Conservation (phyloP, 768 basidiomycete genomes). For the Psilocybe subaeruginosa region DNA sequence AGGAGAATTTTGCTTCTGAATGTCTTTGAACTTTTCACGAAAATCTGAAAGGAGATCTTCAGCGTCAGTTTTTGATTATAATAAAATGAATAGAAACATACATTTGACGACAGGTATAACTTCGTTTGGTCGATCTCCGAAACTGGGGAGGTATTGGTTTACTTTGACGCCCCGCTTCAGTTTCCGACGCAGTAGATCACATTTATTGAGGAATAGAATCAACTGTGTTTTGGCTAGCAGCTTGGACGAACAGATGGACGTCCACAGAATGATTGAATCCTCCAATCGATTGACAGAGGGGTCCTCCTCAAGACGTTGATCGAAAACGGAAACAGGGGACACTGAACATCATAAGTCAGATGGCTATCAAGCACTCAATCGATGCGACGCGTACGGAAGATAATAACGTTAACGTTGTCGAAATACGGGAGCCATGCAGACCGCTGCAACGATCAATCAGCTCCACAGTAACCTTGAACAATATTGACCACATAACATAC, state of each 20-base stretch:
- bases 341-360: conserved; percentile 34
- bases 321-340: conserved; percentile 80
- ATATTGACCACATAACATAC: conserved; percentile 44
- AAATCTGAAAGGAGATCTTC: conserved; percentile 47
- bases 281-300: conserved; percentile 70
- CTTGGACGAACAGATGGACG: conserved; percentile 65
- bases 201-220: conserved; percentile 69
- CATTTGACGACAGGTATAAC: conserved; percentile 64
- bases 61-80: neutral
- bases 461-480: conserved; percentile 1
- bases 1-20: conserved; percentile 59
- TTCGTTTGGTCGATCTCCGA: conserved; percentile 72
- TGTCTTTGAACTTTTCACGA: conserved; percentile 70
- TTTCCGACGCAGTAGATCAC: conserved; percentile 70
- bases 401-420: conserved; percentile 76
- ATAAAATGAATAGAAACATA: conserved; percentile 33
- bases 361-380: neutral
- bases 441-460: conserved; percentile 47
- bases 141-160: conserved; percentile 63
- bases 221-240: conserved; percentile 63
- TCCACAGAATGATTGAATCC: conserved; percentile 76
- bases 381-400: conserved; percentile 52
- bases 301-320: conserved; percentile 75
- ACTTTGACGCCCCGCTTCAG: conserved; percentile 61
- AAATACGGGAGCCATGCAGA: conserved; percentile 83